phyloP scores from a whole-genome alignment of 768 basidiomycete genomes.

The Russula earlei region DNA sequence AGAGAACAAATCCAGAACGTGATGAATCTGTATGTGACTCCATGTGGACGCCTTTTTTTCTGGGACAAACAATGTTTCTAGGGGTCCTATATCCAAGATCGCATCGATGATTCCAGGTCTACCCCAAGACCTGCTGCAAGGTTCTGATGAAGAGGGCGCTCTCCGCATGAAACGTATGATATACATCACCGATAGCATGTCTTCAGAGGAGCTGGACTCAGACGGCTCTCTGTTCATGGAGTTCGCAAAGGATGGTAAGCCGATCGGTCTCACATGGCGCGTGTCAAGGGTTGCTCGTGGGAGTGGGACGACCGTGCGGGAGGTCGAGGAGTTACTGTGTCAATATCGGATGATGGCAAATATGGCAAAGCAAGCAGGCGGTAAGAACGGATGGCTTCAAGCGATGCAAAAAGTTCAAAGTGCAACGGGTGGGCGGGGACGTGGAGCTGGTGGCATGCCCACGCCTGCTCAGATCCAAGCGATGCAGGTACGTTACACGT shows the following conservation, averaged over 20 bases:
- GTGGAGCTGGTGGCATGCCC: constrained; percentile 82
- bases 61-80: constrained; percentile 26
- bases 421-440: constrained; percentile 76
- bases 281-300: constrained; percentile 86
- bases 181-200: constrained; percentile 98
- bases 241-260: constrained; percentile 71
- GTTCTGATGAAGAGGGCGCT: constrained; percentile 88
- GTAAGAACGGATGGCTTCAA: constrained; percentile 90
- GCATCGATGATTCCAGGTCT: constrained; percentile 98
- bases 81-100: constrained; percentile 98
- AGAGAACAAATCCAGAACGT: constrained; percentile 94
- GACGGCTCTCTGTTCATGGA: constrained; percentile 91
- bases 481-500: constrained; percentile 62
- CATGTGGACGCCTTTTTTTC: constrained; percentile 15
- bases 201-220: constrained; percentile 83
- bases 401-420: constrained; percentile 91
- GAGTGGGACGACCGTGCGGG: constrained; percentile 88
- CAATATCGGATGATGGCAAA: constrained; percentile 99
- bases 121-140: constrained; percentile 82
- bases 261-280: constrained; percentile 80
- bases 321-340: constrained; percentile 95
- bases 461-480: constrained; percentile 90
- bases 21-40: constrained; percentile 82
- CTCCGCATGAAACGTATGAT: constrained; percentile 94
- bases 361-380: constrained; percentile 97